phyloP scores from a whole-genome alignment of 768 basidiomycete species.

The Tulasnella sp. region DNA sequence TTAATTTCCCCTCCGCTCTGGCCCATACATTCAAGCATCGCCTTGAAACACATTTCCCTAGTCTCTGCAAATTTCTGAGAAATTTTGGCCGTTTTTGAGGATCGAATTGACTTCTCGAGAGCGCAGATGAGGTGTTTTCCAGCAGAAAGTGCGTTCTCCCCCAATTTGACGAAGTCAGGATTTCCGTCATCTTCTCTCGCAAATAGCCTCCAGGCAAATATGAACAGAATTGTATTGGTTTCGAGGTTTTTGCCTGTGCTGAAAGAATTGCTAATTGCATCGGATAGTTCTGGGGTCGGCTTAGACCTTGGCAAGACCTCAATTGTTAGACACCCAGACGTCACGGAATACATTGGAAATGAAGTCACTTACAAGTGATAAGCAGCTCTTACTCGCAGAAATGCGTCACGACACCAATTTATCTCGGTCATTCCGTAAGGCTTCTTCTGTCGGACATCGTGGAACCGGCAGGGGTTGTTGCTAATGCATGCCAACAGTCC shows the following conservation, averaged over 20 bases:
- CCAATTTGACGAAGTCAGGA: background rate
- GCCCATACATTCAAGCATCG: too few species aligned
- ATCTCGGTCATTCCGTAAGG: background rate
- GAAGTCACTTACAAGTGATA: background rate
- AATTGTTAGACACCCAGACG: background rate
- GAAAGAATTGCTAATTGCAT: background rate
- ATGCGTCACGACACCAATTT: background rate
- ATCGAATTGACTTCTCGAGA: background rate
- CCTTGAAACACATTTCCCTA: too few species aligned
- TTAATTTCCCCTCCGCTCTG: too few species aligned
- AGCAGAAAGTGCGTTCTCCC: background rate
- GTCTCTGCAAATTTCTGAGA: too few species aligned
- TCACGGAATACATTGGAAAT: background rate
- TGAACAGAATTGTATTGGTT: background rate
- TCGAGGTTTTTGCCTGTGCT: background rate
- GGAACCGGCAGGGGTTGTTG: background rate
- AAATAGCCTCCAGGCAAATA: background rate
- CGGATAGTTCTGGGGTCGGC: background rate
- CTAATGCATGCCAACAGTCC: background rate
- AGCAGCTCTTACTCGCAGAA: background rate
- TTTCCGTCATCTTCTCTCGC: background rate
- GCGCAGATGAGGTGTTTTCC: background rate
- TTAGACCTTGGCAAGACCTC: background rate
- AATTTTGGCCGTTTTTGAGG: too few species aligned
- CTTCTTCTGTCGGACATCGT: background rate